Evolutionary conservation across 1,139 yeast genomes (phyloP), one percentile per base, ranked within the genome.

Genomic region (Meyerozyma smithsonii): DNA sequence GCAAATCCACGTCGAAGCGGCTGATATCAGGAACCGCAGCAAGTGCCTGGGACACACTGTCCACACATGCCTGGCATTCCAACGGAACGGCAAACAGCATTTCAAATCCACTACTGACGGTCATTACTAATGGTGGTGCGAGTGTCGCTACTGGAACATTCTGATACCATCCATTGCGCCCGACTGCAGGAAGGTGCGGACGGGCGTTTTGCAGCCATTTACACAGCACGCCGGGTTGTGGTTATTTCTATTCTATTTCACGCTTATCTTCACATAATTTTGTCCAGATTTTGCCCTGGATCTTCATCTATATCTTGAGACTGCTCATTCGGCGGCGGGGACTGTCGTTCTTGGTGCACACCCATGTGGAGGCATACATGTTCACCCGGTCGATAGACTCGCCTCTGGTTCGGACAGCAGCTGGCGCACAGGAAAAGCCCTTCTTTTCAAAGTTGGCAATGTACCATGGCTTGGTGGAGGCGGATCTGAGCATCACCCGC

Each of bases 341-440:
- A n/a, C 40, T 52, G 14, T 45, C 59, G 16, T 50, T 36, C 46
- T 84, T 84, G 28, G 82, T 80, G 56, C 90, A 83, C 18, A 85
- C 79, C 95, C 95, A 85, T 2, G 94, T 84, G 4, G 90, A 83
- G 1, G 95, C 94, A 56, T 85, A 85, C 95, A 85, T 85, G 61
- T 85, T 85, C 49, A 80, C 84, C 48, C 94, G 73, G 57, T 85
- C 95, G 58, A 85, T 84, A 43, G 84, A 70, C 41, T 69, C 62
- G 5, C 86, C 86, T 25, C 79, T 59, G 39, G 64, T 60, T 61
- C 95, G 74, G 24, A 81, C 72, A 10, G 81, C 90, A 17, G 84
- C 90, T 7, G 92, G 74, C 43, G 72, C 69, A 59, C 89, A 81
- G 39, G 56, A 60, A 58, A 84, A 85, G 0, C 94, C 95, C 44